phyloP scores from a whole-genome alignment of 345 rosid species.

The Orychophragmus violaceus region DNA sequence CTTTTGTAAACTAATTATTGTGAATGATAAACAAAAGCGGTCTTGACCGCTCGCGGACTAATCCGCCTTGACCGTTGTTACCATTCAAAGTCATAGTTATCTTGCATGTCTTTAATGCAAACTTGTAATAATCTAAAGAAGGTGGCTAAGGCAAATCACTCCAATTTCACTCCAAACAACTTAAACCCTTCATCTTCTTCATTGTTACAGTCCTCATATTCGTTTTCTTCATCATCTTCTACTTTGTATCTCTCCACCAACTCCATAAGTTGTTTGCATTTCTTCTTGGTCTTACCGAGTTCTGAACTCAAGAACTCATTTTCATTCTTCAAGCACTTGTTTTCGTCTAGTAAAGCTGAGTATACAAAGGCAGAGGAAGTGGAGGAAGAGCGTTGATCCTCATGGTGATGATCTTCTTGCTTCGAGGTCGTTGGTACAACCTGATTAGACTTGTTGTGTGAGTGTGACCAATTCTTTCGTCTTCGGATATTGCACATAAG shows the following conservation, averaged over 20 bases:
- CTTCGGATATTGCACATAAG: constrained; percentile 57
- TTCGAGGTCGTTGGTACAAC: constrained; percentile 15
- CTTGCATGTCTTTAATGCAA: not conserved
- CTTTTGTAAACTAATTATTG: too few species aligned
- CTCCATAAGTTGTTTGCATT: constrained; percentile 60
- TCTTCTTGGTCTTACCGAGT: constrained; percentile 50
- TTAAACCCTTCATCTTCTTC: constrained; percentile 44
- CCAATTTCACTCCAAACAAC: constrained; percentile 74
- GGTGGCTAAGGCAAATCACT: not conserved
- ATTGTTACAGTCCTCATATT: not conserved
- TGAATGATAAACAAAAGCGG: too few species aligned
- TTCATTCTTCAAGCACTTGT: constrained; percentile 58
- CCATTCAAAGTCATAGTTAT: too few species aligned
- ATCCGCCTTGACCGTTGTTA: too few species aligned
- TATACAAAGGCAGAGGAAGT: constrained; percentile 48
- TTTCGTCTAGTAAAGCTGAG: constrained; percentile 45
- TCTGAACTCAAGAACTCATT: constrained; percentile 51
- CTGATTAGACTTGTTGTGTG: constrained; percentile 30
- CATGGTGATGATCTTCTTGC: constrained; percentile 39
- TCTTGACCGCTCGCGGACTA: too few species aligned
- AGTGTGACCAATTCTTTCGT: constrained; percentile 52
- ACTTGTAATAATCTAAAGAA: not conserved
- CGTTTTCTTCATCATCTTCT: constrained; percentile 27
- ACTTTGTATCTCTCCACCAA: constrained; percentile 41
- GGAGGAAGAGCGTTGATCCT: constrained; percentile 38